Base-by-base conservation (phyloP, 495 filamentous ascomycete genomes). In the Neurospora sp. region DNA sequence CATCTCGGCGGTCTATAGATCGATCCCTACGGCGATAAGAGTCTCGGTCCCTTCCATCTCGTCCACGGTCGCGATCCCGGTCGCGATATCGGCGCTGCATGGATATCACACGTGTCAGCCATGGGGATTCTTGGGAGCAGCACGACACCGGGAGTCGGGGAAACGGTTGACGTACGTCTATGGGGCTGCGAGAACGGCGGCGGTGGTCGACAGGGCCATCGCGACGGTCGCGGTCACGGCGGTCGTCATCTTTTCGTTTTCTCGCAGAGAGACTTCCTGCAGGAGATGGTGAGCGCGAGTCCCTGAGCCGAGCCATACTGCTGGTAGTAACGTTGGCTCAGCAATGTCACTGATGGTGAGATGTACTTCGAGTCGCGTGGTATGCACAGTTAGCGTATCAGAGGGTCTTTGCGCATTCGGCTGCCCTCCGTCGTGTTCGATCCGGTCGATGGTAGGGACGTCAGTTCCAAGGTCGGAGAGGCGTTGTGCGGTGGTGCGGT, bases 221-320 rank as follows among this genome's bases (percentile, higher is more conserved):
- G 72, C 82, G 84, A 74, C 86, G 84, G 78, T 92, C 91, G 74
- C 91, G 85, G 75, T 93, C 90, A 82, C 88, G 89, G 74, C 91
- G 89, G 81, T 93, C 92, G 82, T 93, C 90, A 81, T 93, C 91
- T 87, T 91, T 89, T 79, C 90, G 91, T 77, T 85, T 89, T 90
- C 78, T 91, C 90, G 78, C 90, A 91, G 83, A 88, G 89, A 92
- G 90, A 87, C 91, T 93, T 90, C 92, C 92, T 94, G 91, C 90
- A 91, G 92, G 92, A 89, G 92, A 93, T 92, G 92, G 92, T 94
- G 92, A 94, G 92, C 92, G 92, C 89, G 91, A 90, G 90, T 93
- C 91, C 90, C 89, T 91, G 88, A 89, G 92, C 87, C 92, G 92
- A 91, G 92, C 91, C 92, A 94, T 94, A 83, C 83, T 91, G 87